Evolutionary conservation across 139 green algal genomes (phyloP).

Genomic region (Chlamydomonas sphaeroides): DNA sequence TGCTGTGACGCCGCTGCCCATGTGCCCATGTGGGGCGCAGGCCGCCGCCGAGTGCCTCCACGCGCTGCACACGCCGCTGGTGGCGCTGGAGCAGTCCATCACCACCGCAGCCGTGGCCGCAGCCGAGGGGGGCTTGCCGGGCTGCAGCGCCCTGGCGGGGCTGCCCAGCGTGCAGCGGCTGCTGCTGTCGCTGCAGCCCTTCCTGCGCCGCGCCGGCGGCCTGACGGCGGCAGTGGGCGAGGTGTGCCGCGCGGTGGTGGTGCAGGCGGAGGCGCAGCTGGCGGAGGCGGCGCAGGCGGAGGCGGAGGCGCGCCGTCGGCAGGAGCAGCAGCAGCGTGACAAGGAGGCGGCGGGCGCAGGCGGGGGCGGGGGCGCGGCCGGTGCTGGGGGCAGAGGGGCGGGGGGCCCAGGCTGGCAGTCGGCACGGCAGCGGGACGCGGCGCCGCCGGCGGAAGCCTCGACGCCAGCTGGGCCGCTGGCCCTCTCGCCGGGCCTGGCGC

Average conservation of each 20-base stretch:
- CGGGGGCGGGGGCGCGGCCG: neutral
- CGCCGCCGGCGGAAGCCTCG: too few species aligned
- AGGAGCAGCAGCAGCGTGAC: neutral
- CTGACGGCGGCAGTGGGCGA: neutral
- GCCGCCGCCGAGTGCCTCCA: slow-evolving; percentile 1
- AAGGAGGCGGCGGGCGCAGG: neutral
- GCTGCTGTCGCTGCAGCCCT: neutral
- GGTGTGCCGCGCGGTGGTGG: neutral
- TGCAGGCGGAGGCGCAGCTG: neutral
- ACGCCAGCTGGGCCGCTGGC: too few species aligned
- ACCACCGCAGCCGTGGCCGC: neutral
- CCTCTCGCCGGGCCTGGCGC: too few species aligned
- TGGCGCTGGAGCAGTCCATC: slow-evolving; percentile 32
- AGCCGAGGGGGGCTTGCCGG: neutral
- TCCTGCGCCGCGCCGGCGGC: neutral
- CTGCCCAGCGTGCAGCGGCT: slow-evolving; percentile 21
- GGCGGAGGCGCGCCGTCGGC: neutral
- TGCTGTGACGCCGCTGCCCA: too few species aligned
- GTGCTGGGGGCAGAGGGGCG: neutral
- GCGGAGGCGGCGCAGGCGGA: neutral
- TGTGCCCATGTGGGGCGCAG: too few species aligned
- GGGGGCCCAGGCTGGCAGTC: neutral
- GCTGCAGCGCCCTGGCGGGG: neutral
- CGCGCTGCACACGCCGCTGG: neutral
- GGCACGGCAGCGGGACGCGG: neutral